Conservation (phyloP, 2,329 filamentous ascomycete species). For the Celoporthe dispersa region DNA sequence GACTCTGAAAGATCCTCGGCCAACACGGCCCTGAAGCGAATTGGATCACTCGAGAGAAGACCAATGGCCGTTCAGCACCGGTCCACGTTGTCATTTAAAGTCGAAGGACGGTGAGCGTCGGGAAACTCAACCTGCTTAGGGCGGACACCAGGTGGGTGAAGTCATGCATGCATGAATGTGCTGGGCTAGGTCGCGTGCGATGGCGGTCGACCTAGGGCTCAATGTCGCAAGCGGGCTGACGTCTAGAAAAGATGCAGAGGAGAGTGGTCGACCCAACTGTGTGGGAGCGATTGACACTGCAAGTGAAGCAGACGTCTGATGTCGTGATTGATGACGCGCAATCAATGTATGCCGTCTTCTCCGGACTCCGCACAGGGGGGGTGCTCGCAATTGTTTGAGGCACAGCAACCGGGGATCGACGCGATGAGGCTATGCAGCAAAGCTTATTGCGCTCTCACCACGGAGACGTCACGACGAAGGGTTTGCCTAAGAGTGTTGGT, state of each 20-base stretch:
- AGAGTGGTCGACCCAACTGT: background rate
- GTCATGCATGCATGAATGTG: background rate
- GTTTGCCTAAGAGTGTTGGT: background rate
- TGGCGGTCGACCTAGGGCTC: background rate
- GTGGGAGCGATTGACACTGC: background rate
- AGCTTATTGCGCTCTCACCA: background rate
- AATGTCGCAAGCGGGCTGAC: background rate
- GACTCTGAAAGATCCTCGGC: background rate
- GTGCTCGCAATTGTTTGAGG: constrained; percentile 13
- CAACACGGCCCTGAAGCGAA: background rate
- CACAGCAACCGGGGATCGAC: background rate
- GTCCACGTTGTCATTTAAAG: background rate
- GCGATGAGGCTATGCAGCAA: background rate
- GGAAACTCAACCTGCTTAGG: background rate
- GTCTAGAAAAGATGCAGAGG: background rate
- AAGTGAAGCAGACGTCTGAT: constrained; percentile 3
- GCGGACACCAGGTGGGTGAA: background rate
- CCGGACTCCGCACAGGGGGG: background rate
- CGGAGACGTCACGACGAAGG: background rate
- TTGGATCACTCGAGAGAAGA: background rate
- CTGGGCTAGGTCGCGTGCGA: background rate
- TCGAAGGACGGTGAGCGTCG: background rate
- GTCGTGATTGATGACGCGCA: constrained; percentile 20
- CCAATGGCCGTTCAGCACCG: background rate
- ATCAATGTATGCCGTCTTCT: constrained; percentile 10